Base-by-base conservation (phyloP, 2,329 filamentous ascomycete genomes). In the Didymella segeticola region DNA sequence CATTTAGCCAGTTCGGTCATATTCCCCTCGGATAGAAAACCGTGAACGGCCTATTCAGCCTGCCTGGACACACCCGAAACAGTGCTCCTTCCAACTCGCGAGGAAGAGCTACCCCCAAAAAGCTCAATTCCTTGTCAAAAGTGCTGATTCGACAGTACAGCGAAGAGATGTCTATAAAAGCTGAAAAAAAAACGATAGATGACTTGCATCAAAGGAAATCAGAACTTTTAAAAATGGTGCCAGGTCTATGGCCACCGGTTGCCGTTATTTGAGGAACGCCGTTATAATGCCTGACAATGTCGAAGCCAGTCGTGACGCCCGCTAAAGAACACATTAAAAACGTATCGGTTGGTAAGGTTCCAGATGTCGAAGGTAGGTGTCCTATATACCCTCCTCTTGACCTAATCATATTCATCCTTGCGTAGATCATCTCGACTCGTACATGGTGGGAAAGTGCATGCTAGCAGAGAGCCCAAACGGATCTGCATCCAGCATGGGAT, bases 391-490 rank as follows among this genome's bases (percentile, higher is more conserved):
- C 47, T 42, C 37, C 47, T 50, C 53, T 50, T 56, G 15, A 25
- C 42, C 47, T 47, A 31, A 38, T 56, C 53, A 51, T 56, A 42
- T 54, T 41, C 39, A 54, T 54, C 45, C 51, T 67, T 51, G 36
- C 57, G 51, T 64, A 57, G 48, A 52, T 71, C 62, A 75, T 68
- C 73, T 66, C 52, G 75, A 71, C 56, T 79, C 76, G 71, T 91
- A 91, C 45, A 86, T 85, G 75, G 89, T 90, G 10, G 92, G 92
- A 68, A 96, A 96, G 62, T 93, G 90, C 93, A 96, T 96, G 77
- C 91, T 96, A 29, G 93, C 93, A 54, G 90, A 93, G 46, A 97
- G 81, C 11, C 93, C 93, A 68, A 97, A 98, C 0, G 93, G 93
- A 75, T 97, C 93, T 75, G 92, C 91, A 71, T 97, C 93, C 42